phyloP scores from a whole-genome alignment of 148 eudicot genomes.

The Drosera capensis region DNA sequence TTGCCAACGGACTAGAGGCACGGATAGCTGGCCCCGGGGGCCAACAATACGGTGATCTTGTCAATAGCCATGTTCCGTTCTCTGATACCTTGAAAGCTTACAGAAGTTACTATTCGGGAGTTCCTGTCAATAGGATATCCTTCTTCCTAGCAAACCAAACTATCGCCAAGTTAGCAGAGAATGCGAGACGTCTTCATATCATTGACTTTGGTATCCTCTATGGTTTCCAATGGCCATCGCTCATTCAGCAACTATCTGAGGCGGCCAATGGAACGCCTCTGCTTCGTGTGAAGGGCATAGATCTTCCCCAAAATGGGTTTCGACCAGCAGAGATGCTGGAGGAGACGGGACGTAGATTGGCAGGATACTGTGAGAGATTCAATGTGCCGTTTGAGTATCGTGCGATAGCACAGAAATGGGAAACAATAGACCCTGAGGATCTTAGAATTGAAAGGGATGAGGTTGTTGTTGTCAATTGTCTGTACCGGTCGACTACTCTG shows the following conservation, averaged over 20 bases:
- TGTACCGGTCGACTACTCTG: neutral
- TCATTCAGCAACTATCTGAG: constrained; percentile 21
- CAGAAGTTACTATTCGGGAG: constrained; percentile 1
- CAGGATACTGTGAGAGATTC: constrained; percentile 33
- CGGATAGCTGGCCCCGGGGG: constrained; percentile 6
- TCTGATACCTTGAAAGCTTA: constrained; percentile 7
- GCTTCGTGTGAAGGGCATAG: constrained; percentile 33
- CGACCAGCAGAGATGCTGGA: constrained; percentile 29
- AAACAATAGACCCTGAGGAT: constrained; percentile 19
- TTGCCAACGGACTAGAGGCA: constrained; percentile 12
- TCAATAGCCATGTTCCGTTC: neutral
- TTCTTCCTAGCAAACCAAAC: constrained; percentile 9
- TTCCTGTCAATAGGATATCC: constrained; percentile 7
- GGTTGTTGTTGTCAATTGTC: constrained; percentile 24
- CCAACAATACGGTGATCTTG: constrained; percentile 2
- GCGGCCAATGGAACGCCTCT: constrained; percentile 21
- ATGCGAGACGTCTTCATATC: constrained; percentile 16
- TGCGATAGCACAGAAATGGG: constrained; percentile 27
- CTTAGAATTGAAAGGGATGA: constrained; percentile 21
- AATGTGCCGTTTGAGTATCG: constrained; percentile 29
- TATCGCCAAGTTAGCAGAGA: constrained; percentile 6
- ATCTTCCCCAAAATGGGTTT: constrained; percentile 34
- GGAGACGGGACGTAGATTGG: constrained; percentile 32
- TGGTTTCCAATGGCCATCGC: constrained; percentile 32
- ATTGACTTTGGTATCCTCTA: constrained; percentile 27